Evolutionary conservation across 345 rosid genomes (phyloP).

Genomic region (Pugionium dolabratum): DNA sequence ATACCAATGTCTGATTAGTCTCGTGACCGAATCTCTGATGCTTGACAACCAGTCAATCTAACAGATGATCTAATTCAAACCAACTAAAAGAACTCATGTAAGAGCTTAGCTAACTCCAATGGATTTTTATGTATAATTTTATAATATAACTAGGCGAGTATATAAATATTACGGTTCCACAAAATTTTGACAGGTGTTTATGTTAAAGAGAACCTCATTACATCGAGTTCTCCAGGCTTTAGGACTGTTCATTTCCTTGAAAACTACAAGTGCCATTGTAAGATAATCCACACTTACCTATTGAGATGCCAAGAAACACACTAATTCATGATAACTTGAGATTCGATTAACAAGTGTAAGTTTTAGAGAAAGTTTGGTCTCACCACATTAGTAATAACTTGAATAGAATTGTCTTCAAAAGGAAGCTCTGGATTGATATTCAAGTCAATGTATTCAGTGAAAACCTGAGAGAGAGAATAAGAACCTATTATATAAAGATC

Average conservation of each 20-base stretch:
- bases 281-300: conserved; percentile 95
- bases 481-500: conserved; percentile 1
- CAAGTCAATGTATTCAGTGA: conserved; percentile 69
- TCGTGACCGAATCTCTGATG: too few relatives aligned
- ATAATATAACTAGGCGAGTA: not conserved
- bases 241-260: conserved; percentile 78
- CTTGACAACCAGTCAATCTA: too few relatives aligned
- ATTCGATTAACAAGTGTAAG: not conserved
- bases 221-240: conserved; percentile 76
- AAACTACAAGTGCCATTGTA: conserved; percentile 74
- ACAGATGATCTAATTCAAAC: too few relatives aligned
- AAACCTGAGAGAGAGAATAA: conserved; percentile 48
- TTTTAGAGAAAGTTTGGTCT: conserved; percentile 20
- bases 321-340: not conserved
- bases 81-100: too few relatives aligned
- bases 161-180: not conserved
- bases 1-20: too few relatives aligned
- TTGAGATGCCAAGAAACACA: conserved; percentile 15
- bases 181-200: conserved; percentile 16
- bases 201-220: conserved; percentile 58
- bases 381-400: conserved; percentile 86
- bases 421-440: conserved; percentile 72
- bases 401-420: conserved; percentile 83
- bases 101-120: too few relatives aligned
- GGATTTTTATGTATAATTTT: too few relatives aligned